phyloP scores from a whole-genome alignment of 2,329 filamentous ascomycete genomes.

The Colletotrichum sp. region DNA sequence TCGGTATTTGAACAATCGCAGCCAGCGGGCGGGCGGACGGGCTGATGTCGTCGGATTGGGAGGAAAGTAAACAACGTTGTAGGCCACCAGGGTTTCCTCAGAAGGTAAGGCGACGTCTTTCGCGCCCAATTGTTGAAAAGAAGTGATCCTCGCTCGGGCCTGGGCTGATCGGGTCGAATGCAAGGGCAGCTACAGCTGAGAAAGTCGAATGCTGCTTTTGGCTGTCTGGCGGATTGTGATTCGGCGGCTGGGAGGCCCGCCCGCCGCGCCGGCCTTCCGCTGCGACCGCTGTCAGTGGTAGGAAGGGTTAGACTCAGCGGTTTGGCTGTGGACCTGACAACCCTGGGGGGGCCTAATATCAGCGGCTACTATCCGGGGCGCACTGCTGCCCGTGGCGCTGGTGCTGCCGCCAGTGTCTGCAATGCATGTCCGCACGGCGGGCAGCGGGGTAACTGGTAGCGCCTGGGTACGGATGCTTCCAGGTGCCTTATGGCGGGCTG shows the following conservation, averaged over 20 bases:
- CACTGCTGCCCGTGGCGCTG: background rate
- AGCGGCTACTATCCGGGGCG: background rate
- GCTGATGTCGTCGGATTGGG: background rate
- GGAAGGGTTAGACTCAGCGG: background rate
- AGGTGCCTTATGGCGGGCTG: background rate
- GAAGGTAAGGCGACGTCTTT: background rate
- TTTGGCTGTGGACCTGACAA: background rate
- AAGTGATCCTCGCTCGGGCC: background rate
- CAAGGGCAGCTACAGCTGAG: background rate
- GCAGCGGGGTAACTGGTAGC: background rate
- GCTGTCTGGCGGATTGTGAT: conserved; percentile 16
- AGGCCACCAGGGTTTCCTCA: background rate
- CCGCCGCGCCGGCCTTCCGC: background rate
- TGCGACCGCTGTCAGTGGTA: background rate
- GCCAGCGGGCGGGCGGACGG: background rate
- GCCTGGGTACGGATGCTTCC: background rate
- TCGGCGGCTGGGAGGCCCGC: conserved; percentile 6
- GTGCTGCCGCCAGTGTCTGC: background rate
- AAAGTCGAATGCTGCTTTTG: conserved; percentile 16
- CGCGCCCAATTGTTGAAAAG: background rate
- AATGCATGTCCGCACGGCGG: background rate
- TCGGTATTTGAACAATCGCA: background rate
- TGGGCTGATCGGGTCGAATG: background rate
- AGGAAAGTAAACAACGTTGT: background rate
- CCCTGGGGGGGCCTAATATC: background rate